Evolutionary conservation across 768 basidiomycete genomes (phyloP), one percentile per base, ranked within the genome.

Genomic region (Hygrophorus pudorinus): DNA sequence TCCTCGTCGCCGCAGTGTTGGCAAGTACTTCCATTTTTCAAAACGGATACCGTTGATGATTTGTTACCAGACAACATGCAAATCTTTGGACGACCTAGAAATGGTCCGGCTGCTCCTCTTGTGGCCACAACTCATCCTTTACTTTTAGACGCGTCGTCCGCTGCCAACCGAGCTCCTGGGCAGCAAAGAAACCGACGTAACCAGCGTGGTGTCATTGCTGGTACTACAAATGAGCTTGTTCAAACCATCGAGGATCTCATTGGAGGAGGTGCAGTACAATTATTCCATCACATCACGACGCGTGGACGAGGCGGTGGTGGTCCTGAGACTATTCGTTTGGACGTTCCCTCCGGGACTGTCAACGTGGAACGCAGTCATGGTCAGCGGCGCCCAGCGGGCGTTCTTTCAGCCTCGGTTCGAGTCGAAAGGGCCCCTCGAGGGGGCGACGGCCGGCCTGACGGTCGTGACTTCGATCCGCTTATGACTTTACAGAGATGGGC

Each of bases 401-500:
- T 62, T 12, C 66, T 76, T 40, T 63, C 77, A 4, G 70, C 77
- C 16, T 68, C 78, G n/a, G 70, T 79, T 17, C 75, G 82, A 31
- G 68, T 81, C 18, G 86, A 86, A 53, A 67, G 79, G 42, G 71
- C 65, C 29, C 50, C 70, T 44, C 53, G 74, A 52, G 48, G 62
- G 5, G 56, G 59, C 31, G 59, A 59, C 24, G 58, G 61, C 38
- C 65, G 63, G 47, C 47, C 63, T 5, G 76, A 79, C 48, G 71
- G 64, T 32, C 78, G 78, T 30, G 79, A 79, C 36, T 81, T 90
- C 39, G 80, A 85, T 27, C 89, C 91, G 1, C 64, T 88, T 44
- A 69, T 85, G 8, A 94, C 92, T 1, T 57, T 81, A 24, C 85
- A 89, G 54, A 76, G 93, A 46, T 97, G 93, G 93, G 66, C 75